Conservation (phyloP, 2,329 filamentous ascomycete species). For the Mycosphaerella sp. region DNA sequence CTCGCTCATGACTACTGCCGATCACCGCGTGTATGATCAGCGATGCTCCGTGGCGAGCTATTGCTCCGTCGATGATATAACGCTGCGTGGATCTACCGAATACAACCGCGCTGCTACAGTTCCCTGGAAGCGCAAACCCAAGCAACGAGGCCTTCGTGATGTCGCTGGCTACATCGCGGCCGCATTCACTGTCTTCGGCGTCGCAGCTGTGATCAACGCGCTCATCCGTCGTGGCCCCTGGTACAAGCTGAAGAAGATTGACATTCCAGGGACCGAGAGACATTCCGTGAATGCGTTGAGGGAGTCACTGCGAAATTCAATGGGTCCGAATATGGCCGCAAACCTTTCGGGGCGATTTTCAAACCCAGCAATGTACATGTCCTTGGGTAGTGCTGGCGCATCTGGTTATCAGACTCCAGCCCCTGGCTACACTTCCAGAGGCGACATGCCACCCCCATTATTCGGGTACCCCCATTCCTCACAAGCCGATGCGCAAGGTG, state of each 20-base stretch:
- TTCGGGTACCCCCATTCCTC: neutral
- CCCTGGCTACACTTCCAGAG: constrained; percentile 17
- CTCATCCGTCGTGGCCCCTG: constrained; percentile 27
- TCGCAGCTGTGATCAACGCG: constrained; percentile 27
- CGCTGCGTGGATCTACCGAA: constrained; percentile 24
- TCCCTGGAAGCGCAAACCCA: constrained; percentile 17
- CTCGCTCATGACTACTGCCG: constrained; percentile 35
- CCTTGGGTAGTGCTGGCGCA: neutral
- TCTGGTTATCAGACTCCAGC: constrained; percentile 18
- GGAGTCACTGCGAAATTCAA: constrained; percentile 19
- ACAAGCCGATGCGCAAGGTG: constrained; percentile 3
- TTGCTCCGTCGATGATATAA: constrained; percentile 29
- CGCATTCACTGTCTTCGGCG: constrained; percentile 26
- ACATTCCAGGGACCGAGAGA: constrained; percentile 16
- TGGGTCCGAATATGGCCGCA: constrained; percentile 5
- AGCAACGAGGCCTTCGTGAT: constrained; percentile 17
- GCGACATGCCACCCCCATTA: constrained; percentile 2
- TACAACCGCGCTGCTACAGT: constrained; percentile 18
- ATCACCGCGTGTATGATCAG: constrained; percentile 17
- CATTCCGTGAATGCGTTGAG: constrained; percentile 16
- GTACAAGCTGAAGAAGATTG: constrained; percentile 23
- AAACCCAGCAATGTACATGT: neutral
- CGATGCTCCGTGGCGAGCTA: constrained; percentile 13
- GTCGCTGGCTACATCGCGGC: constrained; percentile 27
- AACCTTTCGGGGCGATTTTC: constrained; percentile 10